These are phyloP conservation scores for Blastocystis hominis DNA, from an alignment of 352 stramenopile genomes.

Conservation along the genomic window DNA sequence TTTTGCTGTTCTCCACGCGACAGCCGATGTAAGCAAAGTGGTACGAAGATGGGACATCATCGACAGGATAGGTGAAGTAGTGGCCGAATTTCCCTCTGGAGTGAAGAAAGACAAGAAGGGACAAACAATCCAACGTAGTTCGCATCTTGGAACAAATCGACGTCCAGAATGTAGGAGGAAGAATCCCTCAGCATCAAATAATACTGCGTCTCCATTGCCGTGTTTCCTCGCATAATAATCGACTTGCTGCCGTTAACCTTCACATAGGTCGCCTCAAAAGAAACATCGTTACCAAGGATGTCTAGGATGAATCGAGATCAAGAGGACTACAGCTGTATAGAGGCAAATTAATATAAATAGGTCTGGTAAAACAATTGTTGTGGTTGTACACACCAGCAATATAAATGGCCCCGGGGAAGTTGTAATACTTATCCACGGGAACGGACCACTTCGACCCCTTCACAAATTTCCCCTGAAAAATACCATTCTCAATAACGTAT, in stretches of 20 bases:
- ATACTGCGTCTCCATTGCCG: constrained; percentile 42
- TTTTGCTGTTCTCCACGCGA: neutral
- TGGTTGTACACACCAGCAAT: constrained; percentile 34
- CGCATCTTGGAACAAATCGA: constrained; percentile 10
- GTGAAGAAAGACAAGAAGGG: neutral
- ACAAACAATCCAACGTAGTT: constrained; percentile 23
- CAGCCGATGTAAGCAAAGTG: constrained; percentile 36
- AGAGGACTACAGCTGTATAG: neutral
- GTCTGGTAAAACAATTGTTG: neutral
- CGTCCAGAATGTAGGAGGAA: neutral
- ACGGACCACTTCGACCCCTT: neutral
- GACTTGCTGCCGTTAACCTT: neutral
- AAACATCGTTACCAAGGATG: constrained; percentile 9
- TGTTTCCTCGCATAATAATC: constrained; percentile 48
- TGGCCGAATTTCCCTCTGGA: constrained; percentile 1
- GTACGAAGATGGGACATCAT: neutral
- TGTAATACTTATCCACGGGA: neutral
- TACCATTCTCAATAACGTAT: constrained; percentile 35
- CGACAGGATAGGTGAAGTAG: neutral
- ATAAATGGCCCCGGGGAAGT: constrained; percentile 23
- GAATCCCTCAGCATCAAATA: neutral
- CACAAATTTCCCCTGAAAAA: constrained; percentile 13
- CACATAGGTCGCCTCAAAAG: constrained; percentile 17
- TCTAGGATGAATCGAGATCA: neutral
- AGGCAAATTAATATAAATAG: constrained; percentile 30